Conservation (phyloP, 257 asterid species). For the Nicotiana obtusifolia region DNA sequence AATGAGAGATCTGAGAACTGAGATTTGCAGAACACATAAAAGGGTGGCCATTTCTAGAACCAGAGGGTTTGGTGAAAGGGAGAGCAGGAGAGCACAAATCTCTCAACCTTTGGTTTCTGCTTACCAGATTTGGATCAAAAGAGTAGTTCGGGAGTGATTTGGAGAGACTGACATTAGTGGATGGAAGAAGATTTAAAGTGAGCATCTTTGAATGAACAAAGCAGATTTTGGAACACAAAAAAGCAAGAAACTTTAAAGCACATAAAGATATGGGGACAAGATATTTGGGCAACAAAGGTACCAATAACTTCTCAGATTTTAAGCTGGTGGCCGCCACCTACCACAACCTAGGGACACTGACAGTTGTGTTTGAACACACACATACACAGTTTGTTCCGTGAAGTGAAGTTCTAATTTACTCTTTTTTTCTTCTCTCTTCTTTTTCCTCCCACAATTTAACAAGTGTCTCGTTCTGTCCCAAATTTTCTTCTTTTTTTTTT, state of each 20-base stretch:
- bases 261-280: background rate
- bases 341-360: slow-evolving; percentile 3
- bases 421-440: no score
- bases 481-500: no score
- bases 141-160: slow-evolving; percentile 24
- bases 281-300: background rate
- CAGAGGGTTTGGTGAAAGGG: slow-evolving; percentile 13
- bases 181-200: slow-evolving; percentile 56
- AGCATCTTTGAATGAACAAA: slow-evolving; percentile 38
- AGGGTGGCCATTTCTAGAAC: slow-evolving; percentile 14
- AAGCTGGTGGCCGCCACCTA: background rate
- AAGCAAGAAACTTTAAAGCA: background rate
- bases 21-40: slow-evolving; percentile 7
- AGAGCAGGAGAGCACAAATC: slow-evolving; percentile 12
- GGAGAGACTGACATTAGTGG: slow-evolving; percentile 51
- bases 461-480: background rate
- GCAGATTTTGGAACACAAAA: slow-evolving; percentile 6
- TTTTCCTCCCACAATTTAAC: background rate
- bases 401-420: background rate
- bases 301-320: background rate
- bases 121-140: slow-evolving; percentile 36
- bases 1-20: slow-evolving; percentile 34
- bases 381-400: background rate
- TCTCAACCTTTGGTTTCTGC: slow-evolving; percentile 21
- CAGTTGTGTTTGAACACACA: background rate